Percentiles rank a stretch among this genome's conserved stretches.
Evolutionary conservation across 2,329 filamentous ascomycete genomes (phyloP).

Genomic region (Trichoderma gracile): DNA sequence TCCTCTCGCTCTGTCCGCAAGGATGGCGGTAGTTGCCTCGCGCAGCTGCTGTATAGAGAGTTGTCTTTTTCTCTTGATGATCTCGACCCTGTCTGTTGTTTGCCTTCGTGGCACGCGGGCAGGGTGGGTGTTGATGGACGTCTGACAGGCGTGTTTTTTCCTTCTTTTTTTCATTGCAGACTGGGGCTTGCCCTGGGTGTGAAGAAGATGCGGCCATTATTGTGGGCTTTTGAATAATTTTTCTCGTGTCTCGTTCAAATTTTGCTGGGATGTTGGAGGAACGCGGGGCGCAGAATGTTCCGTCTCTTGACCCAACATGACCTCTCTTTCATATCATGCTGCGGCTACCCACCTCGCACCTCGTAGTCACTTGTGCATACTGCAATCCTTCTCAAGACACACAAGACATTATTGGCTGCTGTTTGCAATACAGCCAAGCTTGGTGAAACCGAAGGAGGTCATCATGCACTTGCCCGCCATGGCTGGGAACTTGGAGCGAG

Average conservation of each 20-base stretch:
- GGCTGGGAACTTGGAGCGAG: no score
- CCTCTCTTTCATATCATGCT: background rate
- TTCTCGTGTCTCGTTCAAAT: no score
- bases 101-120: slow-evolving; percentile 72
- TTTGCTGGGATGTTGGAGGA: no score
- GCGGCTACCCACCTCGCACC: no score
- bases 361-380: no score
- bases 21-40: slow-evolving; percentile 53
- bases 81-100: slow-evolving; percentile 75
- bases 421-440: no score
- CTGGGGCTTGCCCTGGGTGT: slow-evolving; percentile 48
- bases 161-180: slow-evolving; percentile 56
- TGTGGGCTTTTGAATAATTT: background rate
- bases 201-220: slow-evolving; percentile 47
- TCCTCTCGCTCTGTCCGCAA: slow-evolving; percentile 63
- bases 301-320: background rate
- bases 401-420: no score
- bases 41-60: slow-evolving; percentile 69
- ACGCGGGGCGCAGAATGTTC: background rate
- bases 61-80: slow-evolving; percentile 69
- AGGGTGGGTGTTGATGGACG: slow-evolving; percentile 84
- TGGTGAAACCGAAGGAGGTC: no score
- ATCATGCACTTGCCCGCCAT: no score
- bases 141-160: slow-evolving; percentile 72
- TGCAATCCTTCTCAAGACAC: no score